Percentiles rank a stretch among this genome's conserved stretches.
Conservation (phyloP, 805 yeast species). For the Wickerhamiella slavikovae region DNA sequence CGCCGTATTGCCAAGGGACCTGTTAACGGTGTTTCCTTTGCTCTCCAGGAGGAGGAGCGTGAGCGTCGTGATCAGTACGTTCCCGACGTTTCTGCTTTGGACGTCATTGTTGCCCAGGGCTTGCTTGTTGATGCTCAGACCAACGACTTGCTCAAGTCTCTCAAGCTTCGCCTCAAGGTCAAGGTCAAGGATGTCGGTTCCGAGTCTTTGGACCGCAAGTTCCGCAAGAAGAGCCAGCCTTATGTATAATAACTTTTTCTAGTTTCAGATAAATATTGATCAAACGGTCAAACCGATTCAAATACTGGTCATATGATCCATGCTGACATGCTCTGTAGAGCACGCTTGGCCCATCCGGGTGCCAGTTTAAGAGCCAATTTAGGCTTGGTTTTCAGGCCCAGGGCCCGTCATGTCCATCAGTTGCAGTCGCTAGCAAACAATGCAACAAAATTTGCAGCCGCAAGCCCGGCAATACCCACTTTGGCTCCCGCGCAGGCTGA, state of each 20-base stretch:
- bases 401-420: background rate
- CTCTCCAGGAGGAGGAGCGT: constrained; percentile 99
- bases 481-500: background rate
- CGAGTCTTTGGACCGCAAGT: constrained; percentile 12
- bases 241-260: constrained; percentile 1
- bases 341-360: background rate
- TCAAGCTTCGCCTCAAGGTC: constrained; percentile 34
- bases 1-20: constrained; percentile 99
- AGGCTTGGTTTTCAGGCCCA: background rate
- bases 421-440: too few species aligned
- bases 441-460: background rate
- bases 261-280: background rate
- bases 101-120: constrained; percentile 86
- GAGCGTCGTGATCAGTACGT: constrained; percentile 99
- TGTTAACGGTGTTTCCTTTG: constrained; percentile 99
- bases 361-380: background rate
- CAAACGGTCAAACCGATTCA: background rate
- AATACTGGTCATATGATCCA: background rate
- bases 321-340: background rate
- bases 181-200: constrained; percentile 35
- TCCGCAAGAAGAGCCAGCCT: constrained; percentile 14
- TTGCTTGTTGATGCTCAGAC: constrained; percentile 96
- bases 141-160: constrained; percentile 78
- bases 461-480: background rate
- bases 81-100: constrained; percentile 99